Evolutionary conservation across 306 rosid genomes (phyloP).

Genomic region (Cyclanthera cordifolia): DNA sequence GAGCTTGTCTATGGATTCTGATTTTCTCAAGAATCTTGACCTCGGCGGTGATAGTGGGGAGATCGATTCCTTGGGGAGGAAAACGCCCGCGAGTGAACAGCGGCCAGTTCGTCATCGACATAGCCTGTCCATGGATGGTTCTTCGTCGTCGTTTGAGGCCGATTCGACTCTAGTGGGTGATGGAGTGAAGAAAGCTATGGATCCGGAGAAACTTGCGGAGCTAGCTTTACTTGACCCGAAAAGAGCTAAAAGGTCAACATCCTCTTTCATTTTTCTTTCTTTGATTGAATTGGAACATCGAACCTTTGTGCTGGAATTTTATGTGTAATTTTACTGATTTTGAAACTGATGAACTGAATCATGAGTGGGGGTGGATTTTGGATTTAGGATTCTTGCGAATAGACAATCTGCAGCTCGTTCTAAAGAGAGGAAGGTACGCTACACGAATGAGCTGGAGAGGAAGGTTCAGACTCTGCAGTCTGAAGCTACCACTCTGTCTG

Average conservation of each 20-base stretch:
- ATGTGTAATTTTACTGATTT: neutral
- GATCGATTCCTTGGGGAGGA: conserved; percentile 24
- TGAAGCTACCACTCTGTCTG: conserved; percentile 94
- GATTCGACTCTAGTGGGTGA: conserved; percentile 36
- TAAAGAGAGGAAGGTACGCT: conserved; percentile 83
- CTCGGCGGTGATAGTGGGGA: conserved; percentile 16
- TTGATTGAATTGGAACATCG: neutral
- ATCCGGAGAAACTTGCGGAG: conserved; percentile 79
- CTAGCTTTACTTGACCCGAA: conserved; percentile 83
- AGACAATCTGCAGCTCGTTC: conserved; percentile 97
- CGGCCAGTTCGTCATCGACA: conserved; percentile 52
- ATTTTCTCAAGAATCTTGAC: conserved; percentile 61
- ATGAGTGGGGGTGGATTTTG: neutral
- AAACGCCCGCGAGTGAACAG: conserved; percentile 25
- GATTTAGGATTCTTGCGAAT: conserved; percentile 72
- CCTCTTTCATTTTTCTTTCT: neutral
- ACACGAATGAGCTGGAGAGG: conserved; percentile 79
- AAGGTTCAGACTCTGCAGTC: conserved; percentile 95
- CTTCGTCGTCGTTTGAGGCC: conserved; percentile 52
- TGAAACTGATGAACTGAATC: conserved; percentile 1
- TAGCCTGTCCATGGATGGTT: conserved; percentile 78
- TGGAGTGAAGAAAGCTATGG: conserved; percentile 71
- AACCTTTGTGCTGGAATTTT: neutral
- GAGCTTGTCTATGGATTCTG: conserved; percentile 88
- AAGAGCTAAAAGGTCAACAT: conserved; percentile 67